Evolutionary conservation across 257 asterid genomes (phyloP), one percentile per base, ranked within the genome.

Genomic region (Ocimum tenuiflorum): DNA sequence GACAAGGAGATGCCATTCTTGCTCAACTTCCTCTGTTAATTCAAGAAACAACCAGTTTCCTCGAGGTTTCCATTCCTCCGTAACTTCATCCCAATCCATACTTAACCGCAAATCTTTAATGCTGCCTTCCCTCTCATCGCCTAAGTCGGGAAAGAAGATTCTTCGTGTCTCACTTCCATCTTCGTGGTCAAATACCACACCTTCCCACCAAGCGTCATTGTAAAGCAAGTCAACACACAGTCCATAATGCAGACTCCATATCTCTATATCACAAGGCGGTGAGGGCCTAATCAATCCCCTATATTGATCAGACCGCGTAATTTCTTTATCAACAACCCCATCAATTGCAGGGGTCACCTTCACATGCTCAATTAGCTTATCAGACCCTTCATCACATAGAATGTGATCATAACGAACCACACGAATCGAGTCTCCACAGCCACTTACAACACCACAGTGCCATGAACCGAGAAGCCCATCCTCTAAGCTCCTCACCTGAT

Each of bases 161-260:
- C 75, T 86, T 48, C 97, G 59, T 17, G 62, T 68, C 51, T 71
- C 73, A 12, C 71, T 60, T 20, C 89, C 91, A 43, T 86, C 88
- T 50, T 75, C 80, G 1, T 66, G 82, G 73, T 94, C 97, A 73
- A 88, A 77, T 22, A 94, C 47, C 63, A 90, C 97, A 50, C 97
- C 99, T 76, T 94, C 99, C 99, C 99, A 90, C 97, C 97, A 94
- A 3, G 94, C 95, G 55, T 88, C 95, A 60, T 64, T 63, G 19
- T 74, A 42, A 22, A 38, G 73, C 27, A 73, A 39, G 72, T 94
- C 99, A 0, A 90, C 91, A 66, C 97, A 94, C 7, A 75, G 84
- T 33, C 97, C 99, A 56, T 85, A 94, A 20, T 63, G 88, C 22
- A 79, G 75, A 51, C 22, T 63, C 71, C 76, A 45, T 12, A 38